Conservation (phyloP, 2,329 filamentous ascomycete species). For the Daldinia sp. region DNA sequence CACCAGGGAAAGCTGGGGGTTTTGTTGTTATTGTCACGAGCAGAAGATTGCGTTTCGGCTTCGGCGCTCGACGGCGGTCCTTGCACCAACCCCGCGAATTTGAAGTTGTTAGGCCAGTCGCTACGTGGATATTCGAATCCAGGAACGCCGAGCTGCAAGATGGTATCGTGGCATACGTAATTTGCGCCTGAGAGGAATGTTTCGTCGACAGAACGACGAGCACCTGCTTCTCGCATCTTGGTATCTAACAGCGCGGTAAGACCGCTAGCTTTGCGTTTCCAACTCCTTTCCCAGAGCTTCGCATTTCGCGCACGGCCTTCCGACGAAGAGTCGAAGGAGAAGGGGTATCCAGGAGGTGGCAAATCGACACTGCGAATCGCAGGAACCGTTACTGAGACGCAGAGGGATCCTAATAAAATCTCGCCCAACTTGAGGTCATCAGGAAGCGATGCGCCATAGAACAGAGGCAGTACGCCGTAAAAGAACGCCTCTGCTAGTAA, state of each 20-base stretch:
- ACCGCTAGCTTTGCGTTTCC: constrained; percentile 37
- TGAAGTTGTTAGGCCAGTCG: constrained; percentile 49
- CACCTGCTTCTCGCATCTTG: constrained; percentile 46
- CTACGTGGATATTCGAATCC: constrained; percentile 50
- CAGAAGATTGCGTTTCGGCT: not conserved
- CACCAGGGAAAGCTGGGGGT: constrained; percentile 47
- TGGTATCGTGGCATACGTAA: constrained; percentile 47
- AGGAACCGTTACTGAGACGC: constrained; percentile 51
- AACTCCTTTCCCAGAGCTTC: constrained; percentile 44
- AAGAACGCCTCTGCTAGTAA: constrained; percentile 50
- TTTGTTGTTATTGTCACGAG: not conserved
- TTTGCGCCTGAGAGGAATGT: constrained; percentile 48
- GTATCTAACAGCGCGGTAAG: constrained; percentile 43
- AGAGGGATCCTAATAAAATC: constrained; percentile 42
- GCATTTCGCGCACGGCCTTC: constrained; percentile 40
- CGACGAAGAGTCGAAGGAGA: constrained; percentile 45
- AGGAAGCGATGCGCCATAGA: constrained; percentile 44
- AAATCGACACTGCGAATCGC: constrained; percentile 48
- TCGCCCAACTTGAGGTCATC: constrained; percentile 16
- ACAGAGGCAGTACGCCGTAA: constrained; percentile 48
- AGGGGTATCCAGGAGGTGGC: constrained; percentile 46
- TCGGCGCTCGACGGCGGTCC: constrained; percentile 10
- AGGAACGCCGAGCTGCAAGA: constrained; percentile 51
- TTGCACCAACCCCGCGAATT: constrained; percentile 49
- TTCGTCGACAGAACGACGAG: constrained; percentile 27